These are phyloP conservation scores for Eucalyptus albens DNA, from an alignment of 345 rosid species.

Conservation along the genomic window DNA sequence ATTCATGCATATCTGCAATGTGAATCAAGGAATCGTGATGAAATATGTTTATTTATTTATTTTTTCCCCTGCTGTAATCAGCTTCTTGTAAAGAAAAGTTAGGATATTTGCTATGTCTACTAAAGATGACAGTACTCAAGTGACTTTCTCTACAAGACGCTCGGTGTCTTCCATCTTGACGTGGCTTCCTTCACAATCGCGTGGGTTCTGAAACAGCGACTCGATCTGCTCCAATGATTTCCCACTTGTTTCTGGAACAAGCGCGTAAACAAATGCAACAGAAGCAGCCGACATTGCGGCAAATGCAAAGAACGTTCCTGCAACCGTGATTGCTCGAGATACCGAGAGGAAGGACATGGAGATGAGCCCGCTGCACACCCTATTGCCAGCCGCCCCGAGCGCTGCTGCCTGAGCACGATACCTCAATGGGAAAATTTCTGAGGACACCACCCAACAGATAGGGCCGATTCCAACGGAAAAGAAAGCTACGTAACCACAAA, in stretches of 20 bases:
- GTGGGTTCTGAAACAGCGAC: slow-evolving; percentile 11
- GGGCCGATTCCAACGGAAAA: slow-evolving; percentile 62
- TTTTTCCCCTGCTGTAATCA: background rate
- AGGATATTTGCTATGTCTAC: background rate
- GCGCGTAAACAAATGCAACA: slow-evolving; percentile 21
- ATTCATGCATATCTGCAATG: background rate
- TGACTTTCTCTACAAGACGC: background rate
- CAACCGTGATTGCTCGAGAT: slow-evolving; percentile 33
- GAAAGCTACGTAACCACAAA: slow-evolving; percentile 54
- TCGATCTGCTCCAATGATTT: slow-evolving; percentile 60
- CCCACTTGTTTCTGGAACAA: slow-evolving; percentile 61
- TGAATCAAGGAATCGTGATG: background rate
- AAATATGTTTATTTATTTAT: background rate
- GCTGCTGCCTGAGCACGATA: slow-evolving; percentile 58
- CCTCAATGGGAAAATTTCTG: slow-evolving; percentile 54
- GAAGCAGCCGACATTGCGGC: slow-evolving; percentile 24
- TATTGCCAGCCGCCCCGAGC: slow-evolving; percentile 45
- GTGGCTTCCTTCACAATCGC: background rate
- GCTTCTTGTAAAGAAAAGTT: background rate
- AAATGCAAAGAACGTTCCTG: slow-evolving; percentile 47
- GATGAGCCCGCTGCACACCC: slow-evolving; percentile 48
- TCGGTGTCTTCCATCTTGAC: background rate
- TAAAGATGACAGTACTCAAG: background rate
- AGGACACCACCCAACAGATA: slow-evolving; percentile 44
- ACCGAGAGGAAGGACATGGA: slow-evolving; percentile 59